These are phyloP conservation scores for Chlorella sp. DNA, from an alignment of 139 green algal species.

Conservation along the genomic window DNA sequence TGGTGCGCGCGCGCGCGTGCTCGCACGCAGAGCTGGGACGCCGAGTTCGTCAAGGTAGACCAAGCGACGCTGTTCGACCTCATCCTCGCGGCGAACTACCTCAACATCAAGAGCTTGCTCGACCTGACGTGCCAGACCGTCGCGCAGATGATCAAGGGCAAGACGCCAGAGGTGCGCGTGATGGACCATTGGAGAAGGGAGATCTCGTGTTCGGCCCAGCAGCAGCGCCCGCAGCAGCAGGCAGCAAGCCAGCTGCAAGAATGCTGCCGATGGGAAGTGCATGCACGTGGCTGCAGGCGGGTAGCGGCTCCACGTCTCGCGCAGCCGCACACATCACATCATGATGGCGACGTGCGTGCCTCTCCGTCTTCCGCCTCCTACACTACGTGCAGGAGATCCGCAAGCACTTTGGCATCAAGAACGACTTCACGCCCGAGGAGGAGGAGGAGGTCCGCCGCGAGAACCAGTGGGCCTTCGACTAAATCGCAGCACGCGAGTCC, in stretches of 20 bases:
- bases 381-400: conserved; percentile 93
- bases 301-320: no score
- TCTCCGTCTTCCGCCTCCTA: no score
- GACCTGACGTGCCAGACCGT: conserved; percentile 97
- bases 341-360: no score
- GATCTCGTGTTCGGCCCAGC: no score
- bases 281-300: no score
- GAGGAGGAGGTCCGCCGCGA: conserved; percentile 92
- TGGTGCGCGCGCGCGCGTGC: no score
- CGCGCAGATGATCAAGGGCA: conserved; percentile 62
- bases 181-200: no score
- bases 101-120: conserved; percentile 98
- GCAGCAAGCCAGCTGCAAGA: neutral
- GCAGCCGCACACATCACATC: no score
- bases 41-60: conserved; percentile 97
- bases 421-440: conserved; percentile 95
- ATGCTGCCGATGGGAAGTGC: no score
- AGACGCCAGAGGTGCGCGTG: conserved; percentile 37
- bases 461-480: conserved; percentile 93
- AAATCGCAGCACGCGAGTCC: no score
- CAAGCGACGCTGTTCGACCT: conserved; percentile 95
- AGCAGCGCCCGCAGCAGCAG: neutral
- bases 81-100: conserved; percentile 99
- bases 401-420: conserved; percentile 97
- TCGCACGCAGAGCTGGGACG: conserved; percentile 85